Evolutionary conservation across 2,329 filamentous ascomycete species (phyloP), one percentile per base, ranked within the genome.

Genomic region (Arthrobotrys conoides): DNA sequence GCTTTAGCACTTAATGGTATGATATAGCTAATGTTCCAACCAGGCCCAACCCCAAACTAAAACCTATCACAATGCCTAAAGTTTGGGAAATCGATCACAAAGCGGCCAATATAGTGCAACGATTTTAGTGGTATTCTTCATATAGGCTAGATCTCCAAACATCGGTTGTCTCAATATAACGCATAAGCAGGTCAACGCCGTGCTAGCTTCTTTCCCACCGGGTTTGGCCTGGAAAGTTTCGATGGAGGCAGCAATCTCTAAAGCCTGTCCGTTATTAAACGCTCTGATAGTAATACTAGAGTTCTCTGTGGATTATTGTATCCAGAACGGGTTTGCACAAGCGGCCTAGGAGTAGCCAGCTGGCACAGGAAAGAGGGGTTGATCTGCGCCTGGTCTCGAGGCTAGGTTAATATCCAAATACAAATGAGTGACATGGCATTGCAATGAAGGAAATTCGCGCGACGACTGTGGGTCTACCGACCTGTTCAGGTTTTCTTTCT

Each of bases 351-450:
- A n/a, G n/a, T 24, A 61, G 36, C 57, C 18, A 61, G 57, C 27
- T 44, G 57, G 57, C 57, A 61, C 57, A 27, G 36, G 33, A 55
- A 36, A n/a, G 51, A 59, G 53, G 53, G 53, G 33, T n/a, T n/a
- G n/a, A n/a, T n/a, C n/a, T n/a, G n/a, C n/a, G n/a, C n/a, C n/a
- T n/a, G n/a, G n/a, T n/a, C n/a, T n/a, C n/a, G n/a, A n/a, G n/a
- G n/a, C n/a, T n/a, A n/a, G n/a, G n/a, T 59, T 27, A 33, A 59
- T 6, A 20, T 59, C 5, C 5, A 51, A 24, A 51, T 55, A 16
- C 3, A 5, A 22, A 12, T 20, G 30, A 38, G 20, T 22, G 24
- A 18, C 18, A 61, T 44, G 36, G 36, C 36, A 61, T 5, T 2
- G 16, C n/a, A 44, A 12, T 4, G 27, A 10, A 61, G 36, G 41